Percentiles rank a stretch among this genome's conserved stretches.
phyloP scores from a whole-genome alignment of 495 filamentous ascomycete species.

The Symbiotaphrina buchneri region DNA sequence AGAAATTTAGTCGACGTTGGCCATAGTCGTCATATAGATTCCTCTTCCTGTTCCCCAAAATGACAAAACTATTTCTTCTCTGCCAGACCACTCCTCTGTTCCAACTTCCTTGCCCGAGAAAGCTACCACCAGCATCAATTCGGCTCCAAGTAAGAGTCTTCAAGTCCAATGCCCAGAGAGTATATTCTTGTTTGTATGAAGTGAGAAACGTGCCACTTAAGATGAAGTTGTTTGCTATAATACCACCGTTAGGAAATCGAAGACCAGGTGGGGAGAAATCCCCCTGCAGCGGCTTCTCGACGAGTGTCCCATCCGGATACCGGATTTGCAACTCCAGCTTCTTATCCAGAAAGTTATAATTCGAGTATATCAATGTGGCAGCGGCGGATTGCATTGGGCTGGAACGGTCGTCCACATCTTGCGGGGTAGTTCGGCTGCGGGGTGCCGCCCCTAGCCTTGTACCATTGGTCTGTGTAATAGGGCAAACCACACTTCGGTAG shows the following conservation, averaged over 20 bases:
- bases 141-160: conserved; percentile 76
- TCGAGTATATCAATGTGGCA: conserved; percentile 94
- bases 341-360: conserved; percentile 95
- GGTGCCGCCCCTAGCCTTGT: conserved; percentile 7
- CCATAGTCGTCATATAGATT: conserved; percentile 97
- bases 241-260: conserved; percentile 83
- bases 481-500: conserved; percentile 84
- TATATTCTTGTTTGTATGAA: conserved; percentile 94
- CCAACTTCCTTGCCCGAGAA: conserved; percentile 93
- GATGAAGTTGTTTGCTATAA: conserved; percentile 87
- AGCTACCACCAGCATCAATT: conserved; percentile 83
- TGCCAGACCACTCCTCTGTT: conserved; percentile 87
- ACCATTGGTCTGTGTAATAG: conserved; percentile 24
- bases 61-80: conserved; percentile 79
- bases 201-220: conserved; percentile 94
- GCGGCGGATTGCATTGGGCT: conserved; percentile 21
- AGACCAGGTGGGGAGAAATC: conserved; percentile 74
- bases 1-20: conserved; percentile 92
- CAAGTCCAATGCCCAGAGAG: conserved; percentile 85
- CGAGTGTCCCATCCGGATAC: conserved; percentile 58
- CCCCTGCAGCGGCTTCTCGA: conserved; percentile 75
- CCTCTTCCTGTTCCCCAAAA: conserved; percentile 77
- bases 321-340: conserved; percentile 87
- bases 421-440: conserved; percentile 7
- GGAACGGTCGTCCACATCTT: too few relatives aligned